phyloP scores from a whole-genome alignment of 1,284 basidiomycete species.

The Ustilago hordei region DNA sequence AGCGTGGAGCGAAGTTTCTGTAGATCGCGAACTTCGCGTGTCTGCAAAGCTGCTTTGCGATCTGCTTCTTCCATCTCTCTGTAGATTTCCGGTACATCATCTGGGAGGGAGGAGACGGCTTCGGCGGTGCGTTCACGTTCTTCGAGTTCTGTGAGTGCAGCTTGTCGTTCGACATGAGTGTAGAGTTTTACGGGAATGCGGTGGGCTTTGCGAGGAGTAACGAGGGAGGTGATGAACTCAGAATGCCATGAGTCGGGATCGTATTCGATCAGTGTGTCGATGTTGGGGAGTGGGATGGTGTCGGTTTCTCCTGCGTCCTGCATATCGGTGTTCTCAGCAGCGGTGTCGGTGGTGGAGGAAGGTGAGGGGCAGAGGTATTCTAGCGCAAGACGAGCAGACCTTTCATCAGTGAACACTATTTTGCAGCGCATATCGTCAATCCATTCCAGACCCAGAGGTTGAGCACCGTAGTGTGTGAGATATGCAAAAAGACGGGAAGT shows the following conservation, averaged over 20 bases:
- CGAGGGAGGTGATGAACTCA: slow-evolving; percentile 43
- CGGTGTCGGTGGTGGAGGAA: not conserved
- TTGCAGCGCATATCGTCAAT: slow-evolving; percentile 64
- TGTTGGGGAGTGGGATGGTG: slow-evolving; percentile 31
- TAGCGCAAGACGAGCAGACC: slow-evolving; percentile 52
- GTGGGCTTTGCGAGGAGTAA: slow-evolving; percentile 52
- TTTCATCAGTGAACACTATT: slow-evolving; percentile 61
- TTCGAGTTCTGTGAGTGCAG: slow-evolving; percentile 22
- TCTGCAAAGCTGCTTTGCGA: slow-evolving; percentile 14
- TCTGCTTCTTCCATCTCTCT: slow-evolving; percentile 65
- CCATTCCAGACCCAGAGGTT: slow-evolving; percentile 67
- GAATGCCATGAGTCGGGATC: slow-evolving; percentile 42
- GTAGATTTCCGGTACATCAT: slow-evolving; percentile 66
- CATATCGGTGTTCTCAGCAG: slow-evolving; percentile 7
- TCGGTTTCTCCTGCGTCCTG: slow-evolving; percentile 8
- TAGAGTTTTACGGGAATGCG: slow-evolving; percentile 59
- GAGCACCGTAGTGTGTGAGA: slow-evolving; percentile 62
- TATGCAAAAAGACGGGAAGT: slow-evolving; percentile 67
- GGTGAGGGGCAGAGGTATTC: slow-evolving; percentile 55
- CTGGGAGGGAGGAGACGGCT: slow-evolving; percentile 39
- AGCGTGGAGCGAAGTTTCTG: slow-evolving; percentile 45
- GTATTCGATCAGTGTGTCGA: slow-evolving; percentile 35
- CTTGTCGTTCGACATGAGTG: slow-evolving; percentile 58
- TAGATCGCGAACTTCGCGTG: slow-evolving; percentile 33
- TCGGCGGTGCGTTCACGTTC: slow-evolving; percentile 8